Evolutionary conservation across 2,329 filamentous ascomycete species (phyloP).

Genomic region (Hortaea sp.): DNA sequence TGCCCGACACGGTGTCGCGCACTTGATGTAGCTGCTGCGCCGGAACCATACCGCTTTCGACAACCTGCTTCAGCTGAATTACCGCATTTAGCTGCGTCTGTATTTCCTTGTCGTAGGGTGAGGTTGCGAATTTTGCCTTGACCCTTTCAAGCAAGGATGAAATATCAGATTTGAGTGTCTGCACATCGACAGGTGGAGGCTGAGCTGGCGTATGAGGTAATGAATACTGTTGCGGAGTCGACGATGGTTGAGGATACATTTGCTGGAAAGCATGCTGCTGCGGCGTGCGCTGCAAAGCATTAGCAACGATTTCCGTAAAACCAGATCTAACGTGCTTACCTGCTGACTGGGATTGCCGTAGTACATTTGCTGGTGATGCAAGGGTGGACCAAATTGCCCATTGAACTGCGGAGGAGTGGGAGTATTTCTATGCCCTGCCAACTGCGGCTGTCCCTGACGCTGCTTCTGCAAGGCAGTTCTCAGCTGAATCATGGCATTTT

Average conservation of each 20-base stretch:
- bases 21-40: neutral
- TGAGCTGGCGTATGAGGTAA: constrained; percentile 10
- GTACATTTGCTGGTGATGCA: constrained; percentile 24
- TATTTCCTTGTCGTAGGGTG: constrained; percentile 1
- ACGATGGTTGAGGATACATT: constrained; percentile 10
- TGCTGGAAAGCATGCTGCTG: constrained; percentile 1
- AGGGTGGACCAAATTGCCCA: constrained; percentile 31
- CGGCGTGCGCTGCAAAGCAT: constrained; percentile 4
- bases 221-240: constrained; percentile 11
- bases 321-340: constrained; percentile 13
- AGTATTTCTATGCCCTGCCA: constrained; percentile 55
- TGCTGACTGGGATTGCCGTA: constrained; percentile 26
- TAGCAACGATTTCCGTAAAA: constrained; percentile 1
- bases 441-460: constrained; percentile 38
- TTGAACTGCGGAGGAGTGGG: constrained; percentile 57
- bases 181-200: constrained; percentile 25
- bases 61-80: neutral
- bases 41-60: neutral
- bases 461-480: constrained; percentile 53
- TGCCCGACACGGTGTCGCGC: neutral
- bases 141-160: constrained; percentile 64
- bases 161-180: constrained; percentile 73
- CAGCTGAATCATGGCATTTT: constrained; percentile 86
- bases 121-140: constrained; percentile 63
- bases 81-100: constrained; percentile 47